Evolutionary conservation across 2,329 filamentous ascomycete species (phyloP).

Genomic region (Venturia asperata): DNA sequence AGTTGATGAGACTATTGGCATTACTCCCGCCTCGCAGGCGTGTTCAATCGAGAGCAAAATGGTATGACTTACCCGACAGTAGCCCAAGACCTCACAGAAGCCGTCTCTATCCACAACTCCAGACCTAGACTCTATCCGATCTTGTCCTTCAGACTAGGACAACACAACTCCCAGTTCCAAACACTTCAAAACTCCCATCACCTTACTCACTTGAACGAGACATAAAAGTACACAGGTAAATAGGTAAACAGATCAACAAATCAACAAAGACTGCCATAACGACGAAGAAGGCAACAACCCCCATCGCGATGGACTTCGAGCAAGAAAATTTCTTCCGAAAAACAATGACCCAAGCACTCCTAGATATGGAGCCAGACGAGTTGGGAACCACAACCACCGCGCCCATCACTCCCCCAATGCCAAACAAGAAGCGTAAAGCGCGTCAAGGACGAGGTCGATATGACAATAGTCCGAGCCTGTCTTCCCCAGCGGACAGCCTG

Average conservation of each 20-base stretch:
- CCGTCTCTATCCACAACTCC: background rate
- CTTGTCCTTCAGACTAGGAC: background rate
- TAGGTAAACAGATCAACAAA: background rate
- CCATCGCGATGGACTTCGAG: background rate
- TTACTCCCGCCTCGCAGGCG: background rate
- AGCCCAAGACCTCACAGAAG: background rate
- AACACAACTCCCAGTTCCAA: background rate
- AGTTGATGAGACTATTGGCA: background rate
- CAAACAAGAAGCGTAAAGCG: background rate
- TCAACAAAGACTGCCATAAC: background rate
- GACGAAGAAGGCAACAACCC: background rate
- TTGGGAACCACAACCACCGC: background rate
- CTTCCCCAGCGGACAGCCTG: background rate
- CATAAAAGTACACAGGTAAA: too few relatives aligned
- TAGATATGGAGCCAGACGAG: background rate
- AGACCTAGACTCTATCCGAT: background rate
- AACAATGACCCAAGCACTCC: background rate
- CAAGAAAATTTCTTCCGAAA: background rate
- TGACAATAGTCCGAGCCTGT: background rate
- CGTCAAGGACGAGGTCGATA: conserved; percentile 1
- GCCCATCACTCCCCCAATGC: background rate
- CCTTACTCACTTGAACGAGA: background rate
- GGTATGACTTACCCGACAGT: background rate
- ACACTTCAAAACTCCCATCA: background rate
- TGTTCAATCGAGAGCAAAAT: background rate